Evolutionary conservation across 176 grass and related monocot species (phyloP), one percentile per base, ranked within the genome.

Genomic region (Alopecurus myosuroides): DNA sequence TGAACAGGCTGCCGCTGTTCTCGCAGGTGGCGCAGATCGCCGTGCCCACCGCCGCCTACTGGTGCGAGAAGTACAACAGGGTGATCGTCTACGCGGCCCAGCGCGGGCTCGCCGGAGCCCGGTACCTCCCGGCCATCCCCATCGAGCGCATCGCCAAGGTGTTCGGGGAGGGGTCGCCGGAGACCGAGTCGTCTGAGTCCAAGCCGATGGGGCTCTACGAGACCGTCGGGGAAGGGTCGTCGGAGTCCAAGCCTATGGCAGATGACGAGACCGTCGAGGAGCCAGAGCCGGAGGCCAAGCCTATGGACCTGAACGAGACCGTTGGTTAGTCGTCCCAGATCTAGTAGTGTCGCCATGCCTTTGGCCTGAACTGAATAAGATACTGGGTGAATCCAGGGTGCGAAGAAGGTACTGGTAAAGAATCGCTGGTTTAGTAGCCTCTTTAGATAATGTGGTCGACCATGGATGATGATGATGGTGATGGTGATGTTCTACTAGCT

Each of bases 1-100:
- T 99, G 30, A 99, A 96, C 82, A 41, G 31, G 53, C 91, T 99
- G 11, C 97, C 97, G 10, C 35, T 99, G 17, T 88, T 99, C 88
- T 88, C 84, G 30, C 94, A 92, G 55, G 84, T 81, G 42, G 89
- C 91, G 31, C 90, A 96, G 30, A 86, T 96, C 74, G 76, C 76
- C 48, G 83, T 96, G 19, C 91, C 97, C 37, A 94, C 86, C 20
- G 97, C 89, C 12, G 86, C 86, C 0, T 78, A 92, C 91, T 91
- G 85, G 86, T 57, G 81, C 8, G 81, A 96, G 15, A 96, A 89
- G 89, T 99, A 99, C 93, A 99, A 99, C 89, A 13, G 36, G 66
- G 85, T 77, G 39, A 57, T 99, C 60, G 48, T 0, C 1, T 39
- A 40, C 40, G 92, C 91, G 0, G 84, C 78, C 0, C 26, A 19